Base-by-base conservation (phyloP, 192 early-diverging fungal species). In the Diversispora eburnea region DNA sequence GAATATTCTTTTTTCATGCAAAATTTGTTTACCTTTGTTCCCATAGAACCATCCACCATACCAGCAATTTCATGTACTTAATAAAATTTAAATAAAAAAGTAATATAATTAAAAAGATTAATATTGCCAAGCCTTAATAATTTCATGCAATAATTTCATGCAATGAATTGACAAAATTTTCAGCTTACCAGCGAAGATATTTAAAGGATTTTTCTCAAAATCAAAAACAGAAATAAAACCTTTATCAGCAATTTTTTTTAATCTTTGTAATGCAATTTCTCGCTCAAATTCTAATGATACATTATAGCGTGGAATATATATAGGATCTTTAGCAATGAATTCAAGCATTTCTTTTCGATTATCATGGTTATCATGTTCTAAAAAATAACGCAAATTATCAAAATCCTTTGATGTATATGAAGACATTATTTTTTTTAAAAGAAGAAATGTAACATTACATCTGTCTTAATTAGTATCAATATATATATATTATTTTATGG, bases 131-230 rank as follows among this genome's bases (percentile, higher is more conserved):
- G 25, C 25, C 2, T 33, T 33, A 33, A 33, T 33, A 33, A 33
- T 33, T 33, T 2, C n/a, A 19, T 58, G 4, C 4, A 0, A 19
- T 64, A 33, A 33, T 33, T 33, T 2, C n/a, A 19, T 58, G 4
- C 4, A 0, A 19, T 64, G 3, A 22, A 10, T 19, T 46, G 1
- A 17, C 13, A 8, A 12, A 45, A 0, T 22, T 22, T 10, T 10
- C 8, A 25, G 22, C 33, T 25, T 78, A 78, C 77, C 89, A 59
- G 85, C 80, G 78, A 86, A 86, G 48, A 90, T 74, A 62, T 89
- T 89, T 20, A 90, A 80, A 2, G 89, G 88, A 60, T 90, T 89
- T 70, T 83, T 83, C 62, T 89, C 88, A 84, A 90, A 90, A 74
- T 90, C 89, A 75, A 84, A 77, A 59, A 90, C 85, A 9, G 85